Conservation (phyloP, 2,329 filamentous ascomycete species). For the Davidsoniella virescens region DNA sequence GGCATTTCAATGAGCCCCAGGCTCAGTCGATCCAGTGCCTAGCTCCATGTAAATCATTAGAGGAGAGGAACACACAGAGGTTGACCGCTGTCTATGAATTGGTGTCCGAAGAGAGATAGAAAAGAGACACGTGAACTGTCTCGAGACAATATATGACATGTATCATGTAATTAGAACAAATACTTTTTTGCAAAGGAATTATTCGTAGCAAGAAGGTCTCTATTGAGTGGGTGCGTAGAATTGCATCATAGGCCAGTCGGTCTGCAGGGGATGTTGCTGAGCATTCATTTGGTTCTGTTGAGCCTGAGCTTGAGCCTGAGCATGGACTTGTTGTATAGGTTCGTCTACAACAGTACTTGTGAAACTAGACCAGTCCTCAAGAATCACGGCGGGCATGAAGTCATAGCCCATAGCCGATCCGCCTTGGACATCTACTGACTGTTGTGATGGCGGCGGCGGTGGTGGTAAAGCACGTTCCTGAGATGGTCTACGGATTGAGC, state of each 20-base stretch:
- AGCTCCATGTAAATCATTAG: too few species aligned
- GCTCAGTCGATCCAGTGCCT: too few species aligned
- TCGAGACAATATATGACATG: too few species aligned
- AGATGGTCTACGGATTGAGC: constrained; percentile 15
- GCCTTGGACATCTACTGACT: not conserved
- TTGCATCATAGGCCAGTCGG: constrained; percentile 17
- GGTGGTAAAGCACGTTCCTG: constrained; percentile 23
- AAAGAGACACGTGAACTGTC: not conserved
- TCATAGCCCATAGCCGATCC: constrained; percentile 27
- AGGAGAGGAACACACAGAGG: too few species aligned
- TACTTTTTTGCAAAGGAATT: not conserved
- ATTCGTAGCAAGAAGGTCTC: not conserved
- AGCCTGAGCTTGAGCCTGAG: constrained; percentile 2
- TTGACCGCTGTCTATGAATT: too few species aligned
- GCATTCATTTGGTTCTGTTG: constrained; percentile 4
- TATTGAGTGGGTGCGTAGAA: constrained; percentile 10
- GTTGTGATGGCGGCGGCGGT: constrained; percentile 14
- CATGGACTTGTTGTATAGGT: constrained; percentile 4
- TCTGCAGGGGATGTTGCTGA: constrained; percentile 14
- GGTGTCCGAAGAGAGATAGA: not conserved
- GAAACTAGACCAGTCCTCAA: constrained; percentile 28
- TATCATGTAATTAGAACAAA: not conserved
- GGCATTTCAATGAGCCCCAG: too few species aligned
- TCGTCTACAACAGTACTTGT: constrained; percentile 22
- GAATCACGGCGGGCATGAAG: constrained; percentile 24